Conservation (phyloP, 805 yeast genomes). For the Ogataea neopini region DNA sequence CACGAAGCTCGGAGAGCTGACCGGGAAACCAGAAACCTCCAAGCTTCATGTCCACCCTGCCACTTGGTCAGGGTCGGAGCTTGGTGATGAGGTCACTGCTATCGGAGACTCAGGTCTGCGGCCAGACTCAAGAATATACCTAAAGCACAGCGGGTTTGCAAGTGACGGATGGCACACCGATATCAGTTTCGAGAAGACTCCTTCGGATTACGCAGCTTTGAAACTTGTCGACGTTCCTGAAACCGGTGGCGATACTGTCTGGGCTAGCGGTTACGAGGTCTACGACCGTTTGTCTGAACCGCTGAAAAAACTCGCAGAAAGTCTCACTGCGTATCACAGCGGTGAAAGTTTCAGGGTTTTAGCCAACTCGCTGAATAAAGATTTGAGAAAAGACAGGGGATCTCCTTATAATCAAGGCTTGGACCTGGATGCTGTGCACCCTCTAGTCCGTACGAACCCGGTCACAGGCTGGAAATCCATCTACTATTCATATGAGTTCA, state of each 20-base stretch:
- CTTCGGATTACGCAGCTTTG: slow-evolving; percentile 55
- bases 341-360: slow-evolving; percentile 42
- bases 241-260: slow-evolving; percentile 55
- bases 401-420: slow-evolving; percentile 4
- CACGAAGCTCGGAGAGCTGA: not conserved
- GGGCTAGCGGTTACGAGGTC: slow-evolving; percentile 58
- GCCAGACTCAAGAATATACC: not conserved
- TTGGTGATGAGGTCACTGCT: not conserved
- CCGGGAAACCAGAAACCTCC: not conserved
- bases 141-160: not conserved
- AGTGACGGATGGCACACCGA: slow-evolving; percentile 36
- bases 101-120: not conserved
- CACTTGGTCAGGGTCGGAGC: not conserved
- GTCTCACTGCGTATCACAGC: slow-evolving; percentile 45
- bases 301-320: slow-evolving; percentile 47
- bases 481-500: slow-evolving; percentile 51
- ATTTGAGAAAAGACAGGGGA: slow-evolving; percentile 1
- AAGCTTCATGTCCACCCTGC: slow-evolving; percentile 4
- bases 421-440: slow-evolving; percentile 48
- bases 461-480: slow-evolving; percentile 67
- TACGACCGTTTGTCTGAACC: slow-evolving; percentile 54
- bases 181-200: slow-evolving; percentile 53
- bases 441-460: slow-evolving; percentile 62
- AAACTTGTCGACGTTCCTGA: slow-evolving; percentile 49
- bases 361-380: slow-evolving; percentile 18